These are phyloP conservation scores for Domatiomyces globalis DNA, from an alignment of 2,329 filamentous ascomycete species.

Conservation along the genomic window DNA sequence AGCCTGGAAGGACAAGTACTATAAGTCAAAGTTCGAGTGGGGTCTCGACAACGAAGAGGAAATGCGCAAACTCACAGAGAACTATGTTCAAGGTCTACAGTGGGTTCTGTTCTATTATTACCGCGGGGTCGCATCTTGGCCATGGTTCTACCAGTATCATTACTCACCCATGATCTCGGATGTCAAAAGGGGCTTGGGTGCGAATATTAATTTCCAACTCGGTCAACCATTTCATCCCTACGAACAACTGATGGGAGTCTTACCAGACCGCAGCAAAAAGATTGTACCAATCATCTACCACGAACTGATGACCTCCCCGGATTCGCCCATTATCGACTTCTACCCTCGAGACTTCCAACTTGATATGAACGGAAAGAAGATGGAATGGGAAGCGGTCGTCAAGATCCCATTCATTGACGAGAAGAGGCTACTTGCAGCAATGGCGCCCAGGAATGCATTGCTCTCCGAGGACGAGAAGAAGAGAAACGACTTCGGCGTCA, in stretches of 20 bases:
- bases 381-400: slow-evolving; percentile 98
- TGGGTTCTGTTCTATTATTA: slow-evolving; percentile 99
- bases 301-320: slow-evolving; percentile 76
- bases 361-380: slow-evolving; percentile 99
- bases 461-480: slow-evolving; percentile 65
- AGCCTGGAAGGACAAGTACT: slow-evolving; percentile 91
- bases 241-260: slow-evolving; percentile 94
- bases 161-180: slow-evolving; percentile 97
- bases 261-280: slow-evolving; percentile 92
- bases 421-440: slow-evolving; percentile 65
- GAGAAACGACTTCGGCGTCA: slow-evolving; percentile 81
- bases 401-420: slow-evolving; percentile 99
- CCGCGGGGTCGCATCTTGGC: slow-evolving; percentile 90
- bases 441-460: slow-evolving; percentile 67
- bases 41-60: slow-evolving; percentile 65
- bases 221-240: slow-evolving; percentile 91
- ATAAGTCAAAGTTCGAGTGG: slow-evolving; percentile 83
- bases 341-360: slow-evolving; percentile 94
- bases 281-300: slow-evolving; percentile 84
- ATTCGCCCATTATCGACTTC: slow-evolving; percentile 93
- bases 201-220: slow-evolving; percentile 80
- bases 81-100: slow-evolving; percentile 93
- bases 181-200: slow-evolving; percentile 72
- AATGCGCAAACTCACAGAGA: slow-evolving; percentile 70
- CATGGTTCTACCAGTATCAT: slow-evolving; percentile 95